Conservation (phyloP, 2,329 filamentous ascomycete genomes). For the Sclerotinia borealis region DNA sequence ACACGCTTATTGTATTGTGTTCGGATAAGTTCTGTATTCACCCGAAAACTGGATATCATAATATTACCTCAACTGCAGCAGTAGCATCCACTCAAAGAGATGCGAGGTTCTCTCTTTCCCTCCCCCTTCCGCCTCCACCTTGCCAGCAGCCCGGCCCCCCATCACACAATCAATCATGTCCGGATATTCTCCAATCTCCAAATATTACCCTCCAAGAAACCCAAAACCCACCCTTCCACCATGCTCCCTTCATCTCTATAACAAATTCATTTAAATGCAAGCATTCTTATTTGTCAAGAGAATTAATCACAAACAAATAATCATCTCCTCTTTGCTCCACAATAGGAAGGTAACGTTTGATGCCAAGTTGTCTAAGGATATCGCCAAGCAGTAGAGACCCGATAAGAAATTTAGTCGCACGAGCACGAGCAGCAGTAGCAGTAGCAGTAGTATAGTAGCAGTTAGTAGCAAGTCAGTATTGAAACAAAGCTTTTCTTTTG, state of each 20-base stretch:
- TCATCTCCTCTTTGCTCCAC: neutral
- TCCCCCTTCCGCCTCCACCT: neutral
- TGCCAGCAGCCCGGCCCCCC: neutral
- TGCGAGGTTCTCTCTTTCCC: neutral
- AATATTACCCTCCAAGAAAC: neutral
- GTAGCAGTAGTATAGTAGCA: no score
- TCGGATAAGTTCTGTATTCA: neutral
- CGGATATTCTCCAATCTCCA: no score
- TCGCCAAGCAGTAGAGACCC: neutral
- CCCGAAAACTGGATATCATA: neutral
- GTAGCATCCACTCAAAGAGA: neutral
- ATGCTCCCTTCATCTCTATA: neutral
- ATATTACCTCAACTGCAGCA: neutral
- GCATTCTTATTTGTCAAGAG: constrained; percentile 6
- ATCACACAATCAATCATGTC: constrained; percentile 1
- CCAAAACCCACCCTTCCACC: neutral
- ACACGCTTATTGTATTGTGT: neutral
- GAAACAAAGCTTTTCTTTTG: neutral
- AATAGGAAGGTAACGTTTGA: constrained; percentile 4
- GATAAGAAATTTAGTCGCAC: neutral
- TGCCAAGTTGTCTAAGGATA: neutral
- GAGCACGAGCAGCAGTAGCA: neutral
- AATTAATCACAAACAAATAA: neutral
- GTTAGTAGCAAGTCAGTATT: no score
- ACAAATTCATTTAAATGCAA: neutral